phyloP scores from a whole-genome alignment of 345 rosid genomes.

The Populus deltoides region DNA sequence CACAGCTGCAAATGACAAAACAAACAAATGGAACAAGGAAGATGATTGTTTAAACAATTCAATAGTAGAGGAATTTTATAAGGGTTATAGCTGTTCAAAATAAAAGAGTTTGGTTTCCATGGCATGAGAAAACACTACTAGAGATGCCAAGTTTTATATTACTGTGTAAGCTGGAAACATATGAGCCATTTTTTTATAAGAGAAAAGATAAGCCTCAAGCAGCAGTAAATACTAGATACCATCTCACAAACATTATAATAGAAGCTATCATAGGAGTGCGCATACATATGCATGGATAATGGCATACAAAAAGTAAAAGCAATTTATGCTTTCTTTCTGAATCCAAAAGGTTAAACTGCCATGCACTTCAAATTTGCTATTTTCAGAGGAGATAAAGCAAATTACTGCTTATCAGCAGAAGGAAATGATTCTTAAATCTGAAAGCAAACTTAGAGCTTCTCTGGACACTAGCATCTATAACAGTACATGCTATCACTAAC shows the following conservation, averaged over 20 bases:
- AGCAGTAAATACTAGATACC: neutral
- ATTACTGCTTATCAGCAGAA: neutral
- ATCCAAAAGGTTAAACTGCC: too few species aligned
- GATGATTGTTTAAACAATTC: neutral
- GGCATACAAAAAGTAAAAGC: too few species aligned
- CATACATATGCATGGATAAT: neutral
- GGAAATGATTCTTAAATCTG: neutral
- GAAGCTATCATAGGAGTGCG: neutral
- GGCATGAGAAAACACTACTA: neutral
- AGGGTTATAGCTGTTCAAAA: neutral
- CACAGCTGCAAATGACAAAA: conserved; percentile 62
- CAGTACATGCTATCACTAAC: neutral
- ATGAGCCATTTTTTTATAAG: too few species aligned
- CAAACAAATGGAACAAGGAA: neutral
- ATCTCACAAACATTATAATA: too few species aligned
- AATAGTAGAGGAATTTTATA: neutral
- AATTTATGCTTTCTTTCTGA: too few species aligned
- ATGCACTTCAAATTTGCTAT: too few species aligned
- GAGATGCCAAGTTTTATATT: neutral
- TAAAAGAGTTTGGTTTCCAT: neutral
- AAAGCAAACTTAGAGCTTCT: neutral
- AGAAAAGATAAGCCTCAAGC: neutral
- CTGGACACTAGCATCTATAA: neutral
- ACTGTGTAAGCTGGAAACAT: too few species aligned
- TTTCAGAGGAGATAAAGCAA: too few species aligned